Base-by-base conservation (phyloP, 176 grass and related monocot genomes). In the Carex scoparia region DNA sequence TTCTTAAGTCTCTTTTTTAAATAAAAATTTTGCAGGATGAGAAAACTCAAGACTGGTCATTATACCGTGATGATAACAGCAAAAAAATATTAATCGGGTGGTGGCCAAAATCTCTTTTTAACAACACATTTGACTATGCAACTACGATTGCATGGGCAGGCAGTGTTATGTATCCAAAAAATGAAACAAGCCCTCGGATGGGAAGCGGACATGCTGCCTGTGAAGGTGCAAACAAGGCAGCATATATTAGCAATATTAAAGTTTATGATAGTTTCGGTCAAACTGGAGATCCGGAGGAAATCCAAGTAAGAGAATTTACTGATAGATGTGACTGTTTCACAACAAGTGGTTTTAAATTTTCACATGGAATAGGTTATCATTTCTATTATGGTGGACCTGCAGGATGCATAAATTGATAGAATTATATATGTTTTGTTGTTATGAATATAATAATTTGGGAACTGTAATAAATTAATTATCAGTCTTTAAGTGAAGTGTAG, bases 181-280 rank as follows among this genome's bases (percentile, higher is more conserved):
- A 61, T 65, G 84, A 85, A 62, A 30, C 67, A n/a, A 75, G 84
- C 18, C 84, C 84, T 49, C 69, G 70, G 5, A 85, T 85, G 84
- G 84, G 84, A 1, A 85, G 84, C 27, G 84, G 84, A 4, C 84
- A 85, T 23, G 37, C 40, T 28, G 51, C 70, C 12, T 13, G 6
- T 1, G 69, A 85, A 30, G 69, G 69, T 37, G 84, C 18, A 66
- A 35, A 62, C n/a, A 85, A 66, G 73, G 84, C 84, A 32, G 84
- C 84, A 11, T 76, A 77, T 77, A 63, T 85, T 32, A 62, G 58
- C 37, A 19, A 76, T 18, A 85, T 85, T 0, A 76, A 85, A 40
- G 5, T 54, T 16, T 85, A n/a, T 16, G 69, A 49, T 12, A 0
- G 1, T 1, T 8, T 2, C 14, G 84, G 31, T 10, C 0, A 10